Evolutionary conservation across 164 flowering plant genomes (phyloP), one percentile per base, ranked within the genome.

Genomic region (Nelumbo lutea): DNA sequence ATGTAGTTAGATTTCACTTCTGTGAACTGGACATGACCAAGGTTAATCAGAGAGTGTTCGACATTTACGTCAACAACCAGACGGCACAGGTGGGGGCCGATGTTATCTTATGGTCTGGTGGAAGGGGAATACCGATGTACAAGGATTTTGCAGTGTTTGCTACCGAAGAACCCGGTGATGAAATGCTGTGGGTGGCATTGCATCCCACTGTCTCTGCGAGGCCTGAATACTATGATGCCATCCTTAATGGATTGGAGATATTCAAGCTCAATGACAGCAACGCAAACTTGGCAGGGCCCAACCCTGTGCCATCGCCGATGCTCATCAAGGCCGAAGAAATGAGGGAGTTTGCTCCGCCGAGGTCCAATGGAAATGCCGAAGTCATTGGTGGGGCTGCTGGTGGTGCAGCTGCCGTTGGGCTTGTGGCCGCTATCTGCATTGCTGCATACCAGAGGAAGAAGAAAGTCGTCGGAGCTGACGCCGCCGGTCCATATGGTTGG

Each of bases 1-100:
- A 91, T 71, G 38, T 89, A 41, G 76, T 87, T 53, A 82, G 97
- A 70, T 68, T 91, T 0, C 96, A 91, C 78, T 89, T 88, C 70
- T 88, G 93, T 59, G 97, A 91, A 59, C 74, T 70, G 46, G 53
- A 50, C 3, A n/a, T 50, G 0, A 43, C 63, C 8, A 81, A 70
- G 69, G 48, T 70, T 5, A 85, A 87, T 61, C 84, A 85, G 72
- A 78, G 84, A 41, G 87, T 78, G 43, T 88, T 88, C 41, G 70
- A 84, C 39, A 79, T 88, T 6, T 85, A 39, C 48, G 9, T 88
- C 42, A 87, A 87, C 72, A 83, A 87, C 42, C 78, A 76, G 67
- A 86, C 83, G 1, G 91, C 84, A 1, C 65, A 72, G 58, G 38
- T 10, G 5, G 58, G 59, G 6, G 83, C 78, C 3, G 93, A 88